Evolutionary conservation across 805 yeast species (phyloP), one percentile per base, ranked within the genome.

Genomic region (Lachancea fermentati): DNA sequence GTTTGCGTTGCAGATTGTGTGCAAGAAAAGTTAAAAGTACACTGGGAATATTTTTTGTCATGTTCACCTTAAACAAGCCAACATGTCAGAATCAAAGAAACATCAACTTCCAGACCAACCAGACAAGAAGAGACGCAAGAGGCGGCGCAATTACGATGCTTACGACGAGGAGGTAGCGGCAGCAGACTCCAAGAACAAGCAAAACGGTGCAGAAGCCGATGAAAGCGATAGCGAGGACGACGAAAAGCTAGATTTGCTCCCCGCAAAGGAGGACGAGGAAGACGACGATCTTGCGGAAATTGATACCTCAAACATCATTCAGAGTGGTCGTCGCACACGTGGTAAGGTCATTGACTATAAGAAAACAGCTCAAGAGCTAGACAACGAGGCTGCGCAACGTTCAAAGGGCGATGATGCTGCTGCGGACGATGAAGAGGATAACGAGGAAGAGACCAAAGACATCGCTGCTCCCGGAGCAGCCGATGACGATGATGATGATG

Each of bases 281-380:
- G 93, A 84, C 26, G 95, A 85, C 52, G 91, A 83, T 52, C 68
- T 86, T 48, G 72, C 73, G 26, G 95, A 83, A 63, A 85, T 88
- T 50, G 95, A 85, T 56, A 71, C 82, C 30, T 68, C 87, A 30
- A 89, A 88, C 64, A 87, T 88, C 58, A 87, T 87, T 49, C 72
- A 82, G n/a, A 66, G 77, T 13, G 93, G 94, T 11, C 74, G 95
- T 65, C 84, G 96, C 69, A 88, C 96, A 5, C 76, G 97, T 51
- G 95, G 96, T 12, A 83, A 80, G 56, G 83, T 81, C 14, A 82
- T 89, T 51, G 96, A 88, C 64, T 88, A 83, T 62, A 71, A 78
- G 42, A 81, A 85, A 64, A 87, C 94, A 12, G 85, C 87, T 15
- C 83, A 77, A 50, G 76, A 84, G 57, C 63, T 85, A 52, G 78